A percentile compares a stretch with the other conserved stretches of the same genome.
These are phyloP conservation scores for Adenanthera pavonina DNA, from an alignment of 306 rosid species.

Conservation along the genomic window DNA sequence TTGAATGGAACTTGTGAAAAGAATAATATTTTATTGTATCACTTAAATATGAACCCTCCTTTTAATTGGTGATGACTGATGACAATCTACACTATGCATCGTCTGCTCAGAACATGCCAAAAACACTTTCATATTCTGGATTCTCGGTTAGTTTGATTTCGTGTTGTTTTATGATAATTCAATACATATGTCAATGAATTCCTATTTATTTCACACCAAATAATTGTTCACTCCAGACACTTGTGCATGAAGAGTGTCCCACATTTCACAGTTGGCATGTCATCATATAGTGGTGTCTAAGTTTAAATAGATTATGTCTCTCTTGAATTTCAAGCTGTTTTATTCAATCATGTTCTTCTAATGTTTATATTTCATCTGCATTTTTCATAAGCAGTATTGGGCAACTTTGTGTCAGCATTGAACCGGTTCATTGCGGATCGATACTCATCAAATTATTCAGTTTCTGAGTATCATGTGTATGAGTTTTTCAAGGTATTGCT, in stretches of 20 bases:
- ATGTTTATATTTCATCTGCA: slow-evolving; percentile 17
- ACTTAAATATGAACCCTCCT: background rate
- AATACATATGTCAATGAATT: slow-evolving; percentile 7
- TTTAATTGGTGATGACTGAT: background rate
- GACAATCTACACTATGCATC: background rate
- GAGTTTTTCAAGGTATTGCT: slow-evolving; percentile 86
- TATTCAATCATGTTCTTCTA: slow-evolving; percentile 20
- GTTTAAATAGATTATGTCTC: slow-evolving; percentile 13
- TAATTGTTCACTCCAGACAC: background rate
- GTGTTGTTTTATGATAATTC: background rate
- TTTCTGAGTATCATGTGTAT: slow-evolving; percentile 90
- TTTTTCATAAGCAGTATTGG: slow-evolving; percentile 64
- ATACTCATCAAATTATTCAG: slow-evolving; percentile 70
- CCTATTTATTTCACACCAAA: background rate
- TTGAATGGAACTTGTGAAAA: background rate
- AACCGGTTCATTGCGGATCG: slow-evolving; percentile 87
- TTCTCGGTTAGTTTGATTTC: slow-evolving; percentile 21
- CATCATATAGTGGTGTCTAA: background rate
- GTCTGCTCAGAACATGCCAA: slow-evolving; percentile 17
- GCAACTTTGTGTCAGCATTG: slow-evolving; percentile 87
- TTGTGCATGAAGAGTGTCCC: slow-evolving; percentile 9
- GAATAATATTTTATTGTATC: background rate
- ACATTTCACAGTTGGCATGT: background rate
- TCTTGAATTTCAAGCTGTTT: slow-evolving; percentile 27
- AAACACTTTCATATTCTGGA: background rate